Base-by-base conservation (phyloP, 768 basidiomycete species). In the Boletus barrowsii region DNA sequence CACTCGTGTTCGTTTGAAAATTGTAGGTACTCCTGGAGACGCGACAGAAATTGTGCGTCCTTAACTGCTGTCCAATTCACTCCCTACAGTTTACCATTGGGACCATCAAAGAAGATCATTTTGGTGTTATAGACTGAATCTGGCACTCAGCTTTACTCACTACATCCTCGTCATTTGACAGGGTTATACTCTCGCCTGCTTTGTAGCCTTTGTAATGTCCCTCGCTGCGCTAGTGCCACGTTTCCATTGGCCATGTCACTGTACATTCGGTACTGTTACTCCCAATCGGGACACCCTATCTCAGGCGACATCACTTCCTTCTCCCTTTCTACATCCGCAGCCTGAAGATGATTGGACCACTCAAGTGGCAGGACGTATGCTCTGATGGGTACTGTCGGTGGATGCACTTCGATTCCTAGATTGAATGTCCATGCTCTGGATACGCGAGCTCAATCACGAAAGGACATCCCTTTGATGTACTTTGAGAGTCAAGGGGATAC, bases 11-110 rank as follows among this genome's bases (percentile, higher is more conserved):
- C 84, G 97, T 37, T 80, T 98, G 71, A 96, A 98, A 74, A 93
- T 99, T 42, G 95, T 99, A n/a, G 97, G 97, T 32, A 97, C 94
- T 22, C 85, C 95, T 67, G 92, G 98, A 4, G 97, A 99, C 67
- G 94, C 95, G 33, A 98, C 94, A 22, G 95, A 98, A 73, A 97
- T 99, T 62, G 94, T 95, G 68, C 60, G 92, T 59, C 76, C 10
- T 46, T 17, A 37, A 22, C 47, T 17, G 26, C 26, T 42, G 11
- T 42, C 32, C 50, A 57, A 13, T 55, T 54, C 36, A 51, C 42
- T 29, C 47, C n/a, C 1, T 26, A 2, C 55, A 97, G 94, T 98
- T 98, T 63, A 94, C 94, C 2, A 98, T 98, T 60, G 96, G 94
- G 10, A 93, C 90, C 4, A 97, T 98, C 72, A 99, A 98, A 75